Base-by-base conservation (phyloP, 2,329 filamentous ascomycete species). In the Cytospora paraplurivora region DNA sequence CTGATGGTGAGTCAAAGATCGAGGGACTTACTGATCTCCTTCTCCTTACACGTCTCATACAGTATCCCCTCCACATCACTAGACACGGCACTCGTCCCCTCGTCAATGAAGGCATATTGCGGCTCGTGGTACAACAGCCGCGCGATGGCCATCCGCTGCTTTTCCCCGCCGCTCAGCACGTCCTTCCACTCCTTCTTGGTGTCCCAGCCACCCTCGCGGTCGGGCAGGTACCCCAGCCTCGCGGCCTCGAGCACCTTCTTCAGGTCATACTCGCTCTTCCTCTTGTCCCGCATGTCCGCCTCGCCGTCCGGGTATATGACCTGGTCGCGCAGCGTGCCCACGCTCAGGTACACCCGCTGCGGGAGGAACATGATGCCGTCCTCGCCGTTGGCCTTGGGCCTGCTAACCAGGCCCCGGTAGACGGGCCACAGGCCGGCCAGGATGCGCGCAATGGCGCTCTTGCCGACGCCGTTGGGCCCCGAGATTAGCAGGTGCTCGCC, bases 301-400 rank as follows among this genome's bases (percentile, higher is more conserved):
- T 96, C 94, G 7, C 92, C 94, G 71, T 99, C 93, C 0, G 95
- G 95, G 70, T 99, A 99, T 73, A 98, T 97, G 71, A 99, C 92
- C 78, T 99, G 96, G 71, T 99, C 96, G 33, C 95, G 89, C 11
- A 98, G 82, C 1, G 95, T 98, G 41, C 95, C 95, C 27, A 94
- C 90, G 74, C 89, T 94, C 38, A 98, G 85, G 72, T 98, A 98
- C 0, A 94, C 93, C 17, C 94, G 85, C 75, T 99, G 95, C 0
- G 95, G 95, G 12, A 99, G 83, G 78, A 99, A 98, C 93, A 99
- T 98, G 78, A 99, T 96, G 64, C 95, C 95, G 68, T 98, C 94
- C 67, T 89, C 84, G 47, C 93, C 93, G 50, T 86, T 85, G 47
- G 80, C 84, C 72, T 95, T 92, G 3, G 95, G 94, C 1, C 93